Evolutionary conservation across 805 yeast genomes (phyloP), one percentile per base, ranked within the genome.

Genomic region (Grigorovia yakushimaensis): DNA sequence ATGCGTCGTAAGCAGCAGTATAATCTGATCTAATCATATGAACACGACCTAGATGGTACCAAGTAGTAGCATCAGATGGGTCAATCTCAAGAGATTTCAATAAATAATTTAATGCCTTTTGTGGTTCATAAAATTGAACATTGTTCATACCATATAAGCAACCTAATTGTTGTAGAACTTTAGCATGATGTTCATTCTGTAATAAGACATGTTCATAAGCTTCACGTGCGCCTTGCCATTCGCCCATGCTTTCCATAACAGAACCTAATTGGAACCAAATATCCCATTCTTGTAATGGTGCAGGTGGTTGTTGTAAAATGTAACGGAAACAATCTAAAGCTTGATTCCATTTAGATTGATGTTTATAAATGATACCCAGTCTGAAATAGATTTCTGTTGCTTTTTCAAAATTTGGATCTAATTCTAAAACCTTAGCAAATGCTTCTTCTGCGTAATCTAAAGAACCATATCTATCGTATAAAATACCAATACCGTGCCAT

Each of bases 191-290:
- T 44, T 96, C 96, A 62, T 88, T 88, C 41, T 85, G 89, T 57
- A 79, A 79, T 47, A 93, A 71, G 0, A 93, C 98, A 50, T 93
- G 79, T 67, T 91, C 96, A 65, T 93, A 93, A 8, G 98, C 98
- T 53, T 89, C 97, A 58, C 82, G 81, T 2, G 98, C 98, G 37
- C 89, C 87, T 52, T 75, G 78, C 77, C 86, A 91, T 61, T 88
- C 96, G 59, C 88, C 81, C 69, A 86, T 91, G 62, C 85, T 95
- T 65, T 93, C 98, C 57, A 93, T 75, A 1, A 93, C 98, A 30
- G 88, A 84, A 39, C 98, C 98, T 53, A 93, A 85, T 69, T 93
- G 98, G 71, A 93, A 93, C 98, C 98, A 93, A 47, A 93, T 94
- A 64, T 93, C 98, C 44, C 95, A 88, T 64, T 88, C 96, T 42